These are phyloP conservation scores for Pterocarpus macrocarpus DNA, from an alignment of 306 rosid species.

Conservation along the genomic window DNA sequence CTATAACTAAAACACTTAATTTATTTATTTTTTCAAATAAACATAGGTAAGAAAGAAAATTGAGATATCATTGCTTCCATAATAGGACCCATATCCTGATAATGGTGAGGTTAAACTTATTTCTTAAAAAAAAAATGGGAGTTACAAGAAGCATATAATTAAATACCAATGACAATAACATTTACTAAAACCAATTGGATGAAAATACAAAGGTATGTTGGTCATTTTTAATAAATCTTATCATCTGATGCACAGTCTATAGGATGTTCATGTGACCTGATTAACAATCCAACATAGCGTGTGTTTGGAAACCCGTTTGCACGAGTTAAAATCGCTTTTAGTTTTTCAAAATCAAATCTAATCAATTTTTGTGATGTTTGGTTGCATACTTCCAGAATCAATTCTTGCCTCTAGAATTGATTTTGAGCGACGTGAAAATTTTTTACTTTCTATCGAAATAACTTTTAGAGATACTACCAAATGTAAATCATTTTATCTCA, in stretches of 20 bases:
- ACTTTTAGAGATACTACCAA: too few species aligned
- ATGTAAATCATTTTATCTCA: too few species aligned
- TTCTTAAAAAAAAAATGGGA: background rate
- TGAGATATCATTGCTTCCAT: background rate
- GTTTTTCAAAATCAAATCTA: too few species aligned
- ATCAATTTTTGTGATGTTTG: too few species aligned
- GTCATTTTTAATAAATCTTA: slow-evolving; percentile 36
- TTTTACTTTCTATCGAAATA: too few species aligned
- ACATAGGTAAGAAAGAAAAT: background rate
- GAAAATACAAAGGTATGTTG: background rate
- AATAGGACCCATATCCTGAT: background rate
- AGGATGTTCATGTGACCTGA: slow-evolving; percentile 10
- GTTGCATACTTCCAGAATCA: too few species aligned
- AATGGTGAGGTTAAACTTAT: slow-evolving; percentile 3
- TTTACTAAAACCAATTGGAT: slow-evolving; percentile 13
- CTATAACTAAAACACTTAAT: background rate
- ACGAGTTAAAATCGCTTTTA: too few species aligned
- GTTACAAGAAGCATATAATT: background rate
- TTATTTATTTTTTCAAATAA: background rate
- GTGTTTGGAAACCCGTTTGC: too few species aligned
- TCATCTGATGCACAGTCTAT: slow-evolving; percentile 3
- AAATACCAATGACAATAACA: background rate
- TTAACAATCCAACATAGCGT: background rate
- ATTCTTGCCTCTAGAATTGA: too few species aligned
- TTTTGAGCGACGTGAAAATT: too few species aligned